Conservation (phyloP, 352 stramenopile genomes). For the Peronosclerospora sorghi region DNA sequence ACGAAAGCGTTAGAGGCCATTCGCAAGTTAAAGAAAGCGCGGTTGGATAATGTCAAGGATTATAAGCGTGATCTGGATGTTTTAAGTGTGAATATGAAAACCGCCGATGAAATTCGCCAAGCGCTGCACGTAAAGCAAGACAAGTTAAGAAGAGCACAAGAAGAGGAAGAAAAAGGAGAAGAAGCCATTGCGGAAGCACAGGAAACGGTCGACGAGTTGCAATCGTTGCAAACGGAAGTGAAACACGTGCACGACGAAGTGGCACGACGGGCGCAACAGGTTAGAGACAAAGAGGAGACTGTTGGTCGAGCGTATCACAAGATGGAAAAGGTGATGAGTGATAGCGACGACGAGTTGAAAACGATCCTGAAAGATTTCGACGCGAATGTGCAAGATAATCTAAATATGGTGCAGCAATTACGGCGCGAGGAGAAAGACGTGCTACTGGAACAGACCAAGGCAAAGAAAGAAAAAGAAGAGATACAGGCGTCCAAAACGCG, state of each 20-base stretch:
- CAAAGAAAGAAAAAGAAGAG: conserved; percentile 23
- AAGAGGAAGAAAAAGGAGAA: conserved; percentile 25
- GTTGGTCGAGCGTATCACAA: conserved; percentile 30
- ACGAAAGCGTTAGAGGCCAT: conserved; percentile 97
- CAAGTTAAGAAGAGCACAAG: conserved; percentile 27
- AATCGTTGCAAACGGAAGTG: conserved; percentile 37
- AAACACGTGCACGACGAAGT: conserved; percentile 22
- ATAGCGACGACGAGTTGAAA: conserved; percentile 51
- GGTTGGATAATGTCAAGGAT: conserved; percentile 78
- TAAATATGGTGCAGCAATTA: conserved; percentile 20
- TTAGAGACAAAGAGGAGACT: conserved; percentile 27
- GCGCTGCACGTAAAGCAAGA: conserved; percentile 40
- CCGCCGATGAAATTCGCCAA: conserved; percentile 32
- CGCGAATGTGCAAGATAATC: conserved; percentile 32
- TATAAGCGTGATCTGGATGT: conserved; percentile 89
- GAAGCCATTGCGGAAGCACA: conserved; percentile 32
- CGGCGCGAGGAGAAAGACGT: conserved; percentile 23
- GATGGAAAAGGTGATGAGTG: conserved; percentile 62
- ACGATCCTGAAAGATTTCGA: conserved; percentile 47
- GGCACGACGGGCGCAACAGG: conserved; percentile 25
- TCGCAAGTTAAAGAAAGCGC: conserved; percentile 88
- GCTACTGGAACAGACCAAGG: conserved; percentile 16
- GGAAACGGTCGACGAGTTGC: conserved; percentile 43
- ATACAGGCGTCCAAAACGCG: conserved; percentile 30
- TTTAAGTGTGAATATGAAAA: conserved; percentile 79